Conservation (phyloP, 306 rosid genomes). For the Oemleria cerasiformis region DNA sequence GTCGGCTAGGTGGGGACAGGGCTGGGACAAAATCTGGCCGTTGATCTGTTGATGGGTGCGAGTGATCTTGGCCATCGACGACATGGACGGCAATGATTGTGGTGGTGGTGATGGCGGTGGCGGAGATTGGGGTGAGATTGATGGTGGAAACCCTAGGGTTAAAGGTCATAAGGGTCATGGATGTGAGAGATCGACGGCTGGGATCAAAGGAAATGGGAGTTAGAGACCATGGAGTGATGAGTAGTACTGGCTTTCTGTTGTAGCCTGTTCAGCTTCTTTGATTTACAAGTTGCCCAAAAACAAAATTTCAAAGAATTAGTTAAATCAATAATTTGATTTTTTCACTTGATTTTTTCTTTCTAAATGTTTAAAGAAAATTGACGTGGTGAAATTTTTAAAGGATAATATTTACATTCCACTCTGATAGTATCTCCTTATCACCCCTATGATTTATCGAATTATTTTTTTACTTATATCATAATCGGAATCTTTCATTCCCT, state of each 20-base stretch:
- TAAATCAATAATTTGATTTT: neutral
- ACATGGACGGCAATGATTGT: conserved; percentile 46
- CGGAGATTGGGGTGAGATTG: conserved; percentile 27
- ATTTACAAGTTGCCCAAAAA: neutral
- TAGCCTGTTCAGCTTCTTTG: neutral
- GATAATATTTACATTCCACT: no score
- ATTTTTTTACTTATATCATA: no score
- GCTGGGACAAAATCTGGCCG: conserved; percentile 53
- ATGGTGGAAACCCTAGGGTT: conserved; percentile 45
- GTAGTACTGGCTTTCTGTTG: conserved; percentile 8
- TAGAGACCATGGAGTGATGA: conserved; percentile 37
- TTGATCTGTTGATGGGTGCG: conserved; percentile 33
- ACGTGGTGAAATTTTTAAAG: no score
- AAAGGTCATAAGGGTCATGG: conserved; percentile 37
- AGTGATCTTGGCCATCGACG: conserved; percentile 58
- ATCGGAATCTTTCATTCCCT: no score
- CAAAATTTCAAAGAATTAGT: neutral
- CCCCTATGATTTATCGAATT: no score
- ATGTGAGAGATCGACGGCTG: conserved; percentile 50
- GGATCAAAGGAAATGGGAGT: conserved; percentile 37
- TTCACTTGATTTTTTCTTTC: no score
- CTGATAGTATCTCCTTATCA: no score
- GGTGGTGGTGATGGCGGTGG: conserved; percentile 35
- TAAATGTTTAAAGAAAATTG: no score
- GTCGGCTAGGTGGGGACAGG: conserved; percentile 75